A percentile compares a stretch with the other conserved stretches of the same genome.
These are phyloP conservation scores for Fonsecaea erecta DNA, from an alignment of 2,329 filamentous ascomycete genomes.

Conservation along the genomic window DNA sequence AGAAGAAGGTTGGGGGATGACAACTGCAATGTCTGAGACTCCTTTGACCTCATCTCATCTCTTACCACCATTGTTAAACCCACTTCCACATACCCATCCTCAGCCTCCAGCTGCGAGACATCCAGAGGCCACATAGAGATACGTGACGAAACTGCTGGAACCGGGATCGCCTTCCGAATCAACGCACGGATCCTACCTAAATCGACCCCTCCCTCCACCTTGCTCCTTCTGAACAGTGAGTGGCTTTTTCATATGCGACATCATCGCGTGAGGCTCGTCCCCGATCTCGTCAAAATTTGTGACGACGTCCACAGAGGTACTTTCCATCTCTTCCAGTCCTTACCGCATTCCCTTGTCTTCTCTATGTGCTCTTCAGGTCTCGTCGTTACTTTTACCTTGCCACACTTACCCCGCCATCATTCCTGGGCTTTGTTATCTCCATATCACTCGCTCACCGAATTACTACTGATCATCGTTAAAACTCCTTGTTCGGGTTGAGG, in stretches of 20 bases:
- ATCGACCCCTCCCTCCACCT: conserved; percentile 1
- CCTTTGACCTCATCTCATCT: neutral
- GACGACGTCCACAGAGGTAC: conserved; percentile 10
- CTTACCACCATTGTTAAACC: neutral
- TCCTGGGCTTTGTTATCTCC: neutral
- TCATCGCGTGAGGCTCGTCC: conserved; percentile 3
- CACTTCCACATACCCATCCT: neutral
- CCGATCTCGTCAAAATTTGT: neutral
- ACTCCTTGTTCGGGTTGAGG: conserved; percentile 1
- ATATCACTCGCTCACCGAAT: conserved; percentile 16
- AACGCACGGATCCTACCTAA: neutral
- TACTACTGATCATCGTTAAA: neutral
- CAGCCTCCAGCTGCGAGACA: neutral
- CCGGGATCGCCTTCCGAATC: conserved; percentile 10
- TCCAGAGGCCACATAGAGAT: neutral
- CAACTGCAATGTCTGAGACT: neutral
- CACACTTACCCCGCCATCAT: conserved; percentile 12
- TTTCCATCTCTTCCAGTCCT: neutral
- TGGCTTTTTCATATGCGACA: neutral
- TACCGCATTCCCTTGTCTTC: neutral
- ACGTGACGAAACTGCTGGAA: neutral
- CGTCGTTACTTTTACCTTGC: conserved; percentile 4
- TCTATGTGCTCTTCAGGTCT: neutral
- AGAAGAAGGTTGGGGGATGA: neutral
- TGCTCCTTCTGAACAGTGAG: conserved; percentile 3